Evolutionary conservation across 1,139 yeast genomes (phyloP).

Genomic region (Suhomyces bribrorum): DNA sequence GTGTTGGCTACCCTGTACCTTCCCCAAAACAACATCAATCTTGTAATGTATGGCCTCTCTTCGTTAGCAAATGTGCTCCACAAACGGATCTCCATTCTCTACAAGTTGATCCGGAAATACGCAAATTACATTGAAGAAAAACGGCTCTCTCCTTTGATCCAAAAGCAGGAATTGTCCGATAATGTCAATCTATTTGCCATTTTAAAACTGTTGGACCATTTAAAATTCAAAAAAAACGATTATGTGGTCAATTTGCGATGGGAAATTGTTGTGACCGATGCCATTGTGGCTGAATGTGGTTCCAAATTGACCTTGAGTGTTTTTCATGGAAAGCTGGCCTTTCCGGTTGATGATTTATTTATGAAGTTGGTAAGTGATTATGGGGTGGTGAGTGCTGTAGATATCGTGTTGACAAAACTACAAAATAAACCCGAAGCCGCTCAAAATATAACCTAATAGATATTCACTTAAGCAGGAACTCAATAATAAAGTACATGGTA

Average conservation of each 20-base stretch:
- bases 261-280: slow-evolving; percentile 29
- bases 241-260: slow-evolving; percentile 23
- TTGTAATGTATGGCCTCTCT: slow-evolving; percentile 34
- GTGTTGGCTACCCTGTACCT: slow-evolving; percentile 26
- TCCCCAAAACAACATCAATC: slow-evolving; percentile 29
- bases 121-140: slow-evolving; percentile 11
- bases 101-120: slow-evolving; percentile 23
- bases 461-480: no score
- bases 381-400: slow-evolving; percentile 22
- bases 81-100: slow-evolving; percentile 22
- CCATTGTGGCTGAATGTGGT: slow-evolving; percentile 30
- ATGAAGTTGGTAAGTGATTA: slow-evolving; percentile 23
- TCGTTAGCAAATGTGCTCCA: slow-evolving; percentile 31
- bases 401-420: slow-evolving; percentile 1
- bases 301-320: slow-evolving; percentile 19
- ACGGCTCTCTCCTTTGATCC: slow-evolving; percentile 10
- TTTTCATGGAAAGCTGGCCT: slow-evolving; percentile 11
- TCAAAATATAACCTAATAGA: no score
- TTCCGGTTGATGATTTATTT: slow-evolving; percentile 19
- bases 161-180: slow-evolving; percentile 17
- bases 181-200: slow-evolving; percentile 20
- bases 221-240: slow-evolving; percentile 18
- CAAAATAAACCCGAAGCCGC: no score
- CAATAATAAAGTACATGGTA: no score
- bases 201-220: slow-evolving; percentile 23